A percentile compares a stretch with the other conserved stretches of the same genome.
phyloP scores from a whole-genome alignment of 352 stramenopile species.

The Pythium plurisporium region DNA sequence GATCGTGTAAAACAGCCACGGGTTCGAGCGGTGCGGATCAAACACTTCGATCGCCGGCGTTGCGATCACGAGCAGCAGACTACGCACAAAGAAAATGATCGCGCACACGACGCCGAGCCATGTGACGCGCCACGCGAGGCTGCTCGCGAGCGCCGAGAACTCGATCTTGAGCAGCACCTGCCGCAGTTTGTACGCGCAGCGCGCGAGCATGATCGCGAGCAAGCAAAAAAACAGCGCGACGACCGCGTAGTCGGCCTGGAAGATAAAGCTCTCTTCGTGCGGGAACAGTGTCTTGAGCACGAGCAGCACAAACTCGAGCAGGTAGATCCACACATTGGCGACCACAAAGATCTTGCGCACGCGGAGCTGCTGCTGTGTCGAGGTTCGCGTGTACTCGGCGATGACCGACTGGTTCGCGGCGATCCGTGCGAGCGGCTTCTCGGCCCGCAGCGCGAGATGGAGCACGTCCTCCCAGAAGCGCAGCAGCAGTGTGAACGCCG shows the following conservation, averaged over 20 bases:
- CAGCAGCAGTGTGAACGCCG: slow-evolving; percentile 72
- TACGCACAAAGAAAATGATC: slow-evolving; percentile 58
- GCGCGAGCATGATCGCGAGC: slow-evolving; percentile 62
- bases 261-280: slow-evolving; percentile 46
- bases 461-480: slow-evolving; percentile 81
- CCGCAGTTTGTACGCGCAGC: slow-evolving; percentile 44
- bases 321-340: slow-evolving; percentile 80
- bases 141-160: slow-evolving; percentile 57
- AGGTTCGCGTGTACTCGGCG: slow-evolving; percentile 58
- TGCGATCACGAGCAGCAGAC: slow-evolving; percentile 54
- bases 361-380: slow-evolving; percentile 35
- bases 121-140: slow-evolving; percentile 49
- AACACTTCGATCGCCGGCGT: slow-evolving; percentile 68
- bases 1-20: slow-evolving; percentile 75
- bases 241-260: slow-evolving; percentile 69
- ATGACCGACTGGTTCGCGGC: slow-evolving; percentile 72
- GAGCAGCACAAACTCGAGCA: slow-evolving; percentile 65
- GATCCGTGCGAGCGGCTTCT: slow-evolving; percentile 55
- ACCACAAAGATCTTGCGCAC: slow-evolving; percentile 68
- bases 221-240: slow-evolving; percentile 73
- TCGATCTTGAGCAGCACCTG: slow-evolving; percentile 67
- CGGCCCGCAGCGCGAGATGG: slow-evolving; percentile 39
- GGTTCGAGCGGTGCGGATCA: slow-evolving; percentile 62
- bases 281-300: slow-evolving; percentile 72
- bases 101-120: slow-evolving; percentile 51